phyloP scores from a whole-genome alignment of 1,284 basidiomycete genomes.

The Microbotryomycetes sp. region DNA sequence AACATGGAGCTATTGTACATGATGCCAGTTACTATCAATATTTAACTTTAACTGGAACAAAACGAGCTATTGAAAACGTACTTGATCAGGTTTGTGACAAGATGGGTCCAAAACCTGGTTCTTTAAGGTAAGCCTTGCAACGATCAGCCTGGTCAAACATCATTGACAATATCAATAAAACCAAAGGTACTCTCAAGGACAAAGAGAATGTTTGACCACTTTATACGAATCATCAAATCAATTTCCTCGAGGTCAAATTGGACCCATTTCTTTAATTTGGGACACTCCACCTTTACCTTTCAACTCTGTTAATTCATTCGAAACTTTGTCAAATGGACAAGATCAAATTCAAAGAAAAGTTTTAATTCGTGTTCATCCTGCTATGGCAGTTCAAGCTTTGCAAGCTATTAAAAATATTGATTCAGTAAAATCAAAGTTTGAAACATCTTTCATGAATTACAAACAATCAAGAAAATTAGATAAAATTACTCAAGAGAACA shows the following conservation, averaged over 20 bases:
- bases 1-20: slow-evolving; percentile 73
- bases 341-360: not conserved
- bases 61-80: slow-evolving; percentile 51
- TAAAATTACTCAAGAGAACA: not conserved
- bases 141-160: too few species aligned
- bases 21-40: slow-evolving; percentile 77
- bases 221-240: not conserved
- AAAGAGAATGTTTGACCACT: not conserved
- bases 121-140: slow-evolving; percentile 5
- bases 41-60: slow-evolving; percentile 63
- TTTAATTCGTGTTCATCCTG: not conserved
- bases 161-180: too few species aligned
- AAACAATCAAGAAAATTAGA: not conserved
- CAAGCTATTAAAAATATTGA: too few species aligned
- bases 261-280: not conserved
- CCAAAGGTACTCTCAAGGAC: not conserved
- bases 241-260: not conserved
- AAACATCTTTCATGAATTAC: too few species aligned
- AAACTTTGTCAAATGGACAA: not conserved
- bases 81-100: slow-evolving; percentile 47
- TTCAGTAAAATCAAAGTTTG: too few species aligned
- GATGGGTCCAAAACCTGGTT: not conserved
- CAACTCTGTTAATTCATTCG: too few species aligned
- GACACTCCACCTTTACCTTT: too few species aligned
- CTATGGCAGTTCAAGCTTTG: not conserved